Evolutionary conservation across 2,329 filamentous ascomycete genomes (phyloP).

Genomic region (Ophiostoma tasmaniense): DNA sequence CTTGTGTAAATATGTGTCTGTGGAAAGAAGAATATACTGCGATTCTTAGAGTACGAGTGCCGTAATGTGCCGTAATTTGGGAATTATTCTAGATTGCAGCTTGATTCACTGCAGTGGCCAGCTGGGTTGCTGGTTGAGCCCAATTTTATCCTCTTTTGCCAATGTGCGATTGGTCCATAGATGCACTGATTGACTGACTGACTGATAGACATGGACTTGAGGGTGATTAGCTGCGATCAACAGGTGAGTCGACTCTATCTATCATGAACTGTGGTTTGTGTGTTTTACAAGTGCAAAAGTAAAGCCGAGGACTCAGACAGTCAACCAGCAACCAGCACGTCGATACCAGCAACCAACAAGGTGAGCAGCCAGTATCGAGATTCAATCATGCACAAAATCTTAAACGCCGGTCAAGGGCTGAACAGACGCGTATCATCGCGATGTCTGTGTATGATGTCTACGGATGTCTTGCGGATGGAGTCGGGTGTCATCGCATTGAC

Average conservation of each 20-base stretch:
- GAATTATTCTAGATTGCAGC: not conserved
- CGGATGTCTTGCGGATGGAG: no score
- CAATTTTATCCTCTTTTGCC: not conserved
- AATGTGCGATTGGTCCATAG: not conserved
- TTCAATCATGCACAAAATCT: not conserved
- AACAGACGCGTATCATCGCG: not conserved
- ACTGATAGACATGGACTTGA: not conserved
- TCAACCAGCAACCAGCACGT: not conserved
- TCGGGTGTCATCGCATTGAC: not conserved
- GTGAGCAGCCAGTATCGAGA: not conserved
- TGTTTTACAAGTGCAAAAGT: not conserved
- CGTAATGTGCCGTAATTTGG: not conserved
- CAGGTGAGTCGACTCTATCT: not conserved
- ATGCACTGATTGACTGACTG: not conserved
- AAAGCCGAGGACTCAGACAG: not conserved
- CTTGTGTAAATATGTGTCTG: not conserved
- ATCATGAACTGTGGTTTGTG: not conserved
- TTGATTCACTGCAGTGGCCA: not conserved
- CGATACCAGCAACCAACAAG: not conserved
- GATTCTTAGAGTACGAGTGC: not conserved
- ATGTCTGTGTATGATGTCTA: not conserved
- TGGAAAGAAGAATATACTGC: not conserved
- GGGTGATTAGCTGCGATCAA: not conserved
- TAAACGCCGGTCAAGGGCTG: not conserved
- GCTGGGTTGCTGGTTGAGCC: not conserved